Evolutionary conservation across 257 asterid genomes (phyloP).

Genomic region (Solanum neorickii): DNA sequence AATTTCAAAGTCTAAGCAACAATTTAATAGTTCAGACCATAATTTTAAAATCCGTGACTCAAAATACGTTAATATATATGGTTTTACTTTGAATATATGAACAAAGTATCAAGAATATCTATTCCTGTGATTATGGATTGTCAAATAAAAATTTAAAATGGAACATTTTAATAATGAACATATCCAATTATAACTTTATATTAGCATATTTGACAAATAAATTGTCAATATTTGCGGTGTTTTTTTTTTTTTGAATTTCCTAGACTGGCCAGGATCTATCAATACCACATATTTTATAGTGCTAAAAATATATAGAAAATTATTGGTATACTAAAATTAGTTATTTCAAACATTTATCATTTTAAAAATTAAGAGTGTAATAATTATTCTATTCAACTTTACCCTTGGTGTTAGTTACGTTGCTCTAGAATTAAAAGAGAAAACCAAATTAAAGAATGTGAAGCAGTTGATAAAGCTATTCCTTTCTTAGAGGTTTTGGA

Average conservation of each 20-base stretch:
- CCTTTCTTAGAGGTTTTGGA: fast-evolving
- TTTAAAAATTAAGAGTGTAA: background rate
- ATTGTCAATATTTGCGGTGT: background rate
- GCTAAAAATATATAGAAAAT: background rate
- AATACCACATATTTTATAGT: background rate
- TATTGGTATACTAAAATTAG: background rate
- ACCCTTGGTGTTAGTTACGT: background rate
- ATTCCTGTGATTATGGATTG: background rate
- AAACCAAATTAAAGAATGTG: too few species aligned
- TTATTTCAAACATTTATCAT: background rate
- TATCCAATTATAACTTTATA: background rate
- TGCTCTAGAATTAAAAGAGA: background rate
- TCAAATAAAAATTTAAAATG: background rate
- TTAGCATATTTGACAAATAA: background rate
- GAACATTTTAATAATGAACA: background rate
- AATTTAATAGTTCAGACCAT: background rate
- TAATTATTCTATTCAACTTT: background rate
- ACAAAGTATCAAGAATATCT: background rate
- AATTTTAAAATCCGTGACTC: background rate
- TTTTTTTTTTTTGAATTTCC: background rate
- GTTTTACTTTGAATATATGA: background rate
- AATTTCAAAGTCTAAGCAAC: background rate
- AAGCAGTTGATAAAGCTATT: too few species aligned
- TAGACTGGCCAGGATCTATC: background rate
- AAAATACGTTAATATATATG: background rate